A percentile compares a stretch with the other conserved stretches of the same genome.
Conservation (phyloP, 768 basidiomycete genomes). For the Mycena albidolilacea region DNA sequence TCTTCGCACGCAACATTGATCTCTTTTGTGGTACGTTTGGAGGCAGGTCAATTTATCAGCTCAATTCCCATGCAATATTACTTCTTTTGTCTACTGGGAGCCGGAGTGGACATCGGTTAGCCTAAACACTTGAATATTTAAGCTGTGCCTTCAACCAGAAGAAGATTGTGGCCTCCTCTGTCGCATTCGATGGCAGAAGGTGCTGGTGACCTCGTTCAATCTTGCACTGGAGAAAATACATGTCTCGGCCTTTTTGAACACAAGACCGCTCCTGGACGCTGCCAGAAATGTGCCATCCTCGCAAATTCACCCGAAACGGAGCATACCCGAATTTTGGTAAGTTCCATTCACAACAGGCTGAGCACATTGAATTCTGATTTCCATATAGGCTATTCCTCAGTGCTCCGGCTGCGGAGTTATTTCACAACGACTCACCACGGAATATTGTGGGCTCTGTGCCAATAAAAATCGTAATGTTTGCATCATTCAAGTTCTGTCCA, state of each 20-base stretch:
- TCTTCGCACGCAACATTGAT: too few relatives aligned
- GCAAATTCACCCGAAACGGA: neutral
- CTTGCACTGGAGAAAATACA: neutral
- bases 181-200: too few relatives aligned
- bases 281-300: neutral
- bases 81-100: neutral
- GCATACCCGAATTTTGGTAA: neutral
- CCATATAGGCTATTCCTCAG: neutral
- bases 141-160: constrained; percentile 7
- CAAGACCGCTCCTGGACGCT: neutral
- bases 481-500: neutral
- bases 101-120: constrained; percentile 3
- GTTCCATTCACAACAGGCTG: neutral
- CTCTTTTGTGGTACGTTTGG: constrained; percentile 10
- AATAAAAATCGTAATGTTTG: neutral
- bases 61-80: constrained; percentile 23
- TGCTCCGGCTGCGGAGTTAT: neutral
- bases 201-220: too few relatives aligned
- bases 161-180: too few relatives aligned
- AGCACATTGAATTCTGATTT: neutral
- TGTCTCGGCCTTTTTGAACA: neutral
- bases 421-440: neutral
- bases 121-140: constrained; percentile 11
- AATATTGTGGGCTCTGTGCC: neutral
- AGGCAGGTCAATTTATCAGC: constrained; percentile 18